These are phyloP conservation scores for Trichoderma hamatum DNA, from an alignment of 2,329 filamentous ascomycete species.

Conservation along the genomic window DNA sequence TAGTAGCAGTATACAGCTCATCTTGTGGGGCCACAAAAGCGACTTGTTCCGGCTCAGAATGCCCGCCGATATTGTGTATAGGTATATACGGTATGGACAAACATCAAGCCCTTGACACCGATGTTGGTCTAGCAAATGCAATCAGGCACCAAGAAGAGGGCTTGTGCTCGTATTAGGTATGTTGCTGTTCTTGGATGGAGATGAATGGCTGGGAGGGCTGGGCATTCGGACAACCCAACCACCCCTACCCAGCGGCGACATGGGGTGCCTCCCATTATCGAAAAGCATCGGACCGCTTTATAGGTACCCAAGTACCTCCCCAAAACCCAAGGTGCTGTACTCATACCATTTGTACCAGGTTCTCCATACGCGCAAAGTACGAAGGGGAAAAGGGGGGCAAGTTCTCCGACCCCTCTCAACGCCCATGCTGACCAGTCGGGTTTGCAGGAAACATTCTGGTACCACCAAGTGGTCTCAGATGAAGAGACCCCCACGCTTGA, in stretches of 20 bases:
- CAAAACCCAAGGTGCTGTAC: neutral
- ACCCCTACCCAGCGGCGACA: neutral
- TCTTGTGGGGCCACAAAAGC: neutral
- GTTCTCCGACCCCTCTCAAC: slow-evolving; percentile 11
- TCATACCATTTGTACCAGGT: neutral
- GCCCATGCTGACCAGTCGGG: slow-evolving; percentile 24
- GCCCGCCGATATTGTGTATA: neutral
- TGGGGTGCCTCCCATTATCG: neutral
- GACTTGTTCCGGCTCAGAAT: neutral
- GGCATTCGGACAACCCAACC: slow-evolving; percentile 1
- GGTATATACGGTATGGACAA: neutral
- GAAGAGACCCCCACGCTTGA: slow-evolving; percentile 26
- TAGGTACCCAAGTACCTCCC: neutral
- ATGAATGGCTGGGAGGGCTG: slow-evolving; percentile 8
- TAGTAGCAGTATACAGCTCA: neutral
- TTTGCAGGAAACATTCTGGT: slow-evolving; percentile 24
- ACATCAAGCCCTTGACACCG: neutral
- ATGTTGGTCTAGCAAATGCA: neutral
- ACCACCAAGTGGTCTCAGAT: slow-evolving; percentile 19
- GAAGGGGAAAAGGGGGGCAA: slow-evolving; percentile 1
- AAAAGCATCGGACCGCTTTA: neutral
- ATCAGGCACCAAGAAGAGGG: slow-evolving; percentile 22
- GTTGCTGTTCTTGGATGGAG: slow-evolving; percentile 25
- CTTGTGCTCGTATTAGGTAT: slow-evolving; percentile 14
- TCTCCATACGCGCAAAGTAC: slow-evolving; percentile 13